Conservation (phyloP, 106 monocot species). For the Phalaenopsis equestris region DNA sequence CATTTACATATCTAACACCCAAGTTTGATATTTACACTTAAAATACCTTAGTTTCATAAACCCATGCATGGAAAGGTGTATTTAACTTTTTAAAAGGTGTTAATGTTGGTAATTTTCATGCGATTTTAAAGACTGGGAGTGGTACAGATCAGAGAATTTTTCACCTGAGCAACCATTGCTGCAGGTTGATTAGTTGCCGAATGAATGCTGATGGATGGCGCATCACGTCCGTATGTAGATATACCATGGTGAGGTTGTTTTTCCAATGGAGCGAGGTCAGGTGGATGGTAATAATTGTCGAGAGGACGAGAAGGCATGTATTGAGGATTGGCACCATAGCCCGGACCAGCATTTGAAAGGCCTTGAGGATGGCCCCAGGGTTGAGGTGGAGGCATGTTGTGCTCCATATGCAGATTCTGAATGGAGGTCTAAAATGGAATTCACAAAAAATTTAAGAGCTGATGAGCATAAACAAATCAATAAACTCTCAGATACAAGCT, state of each 20-base stretch:
- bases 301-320: slow-evolving; percentile 53
- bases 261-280: slow-evolving; percentile 46
- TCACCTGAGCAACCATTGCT: slow-evolving; percentile 43
- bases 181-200: slow-evolving; percentile 27
- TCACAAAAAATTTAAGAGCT: background rate
- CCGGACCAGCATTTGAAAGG: slow-evolving; percentile 30
- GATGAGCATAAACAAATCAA: background rate
- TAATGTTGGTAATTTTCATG: no score
- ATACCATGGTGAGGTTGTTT: slow-evolving; percentile 68
- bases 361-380: slow-evolving; percentile 67
- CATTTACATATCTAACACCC: no score
- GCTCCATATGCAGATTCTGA: slow-evolving; percentile 54
- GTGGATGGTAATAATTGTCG: slow-evolving; percentile 60
- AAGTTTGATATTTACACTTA: no score
- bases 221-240: slow-evolving; percentile 67
- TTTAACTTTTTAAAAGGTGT: no score
- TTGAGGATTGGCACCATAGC: slow-evolving; percentile 56
- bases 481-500: no score
- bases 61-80: no score
- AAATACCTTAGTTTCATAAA: no score
- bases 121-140: background rate
- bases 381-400: slow-evolving; percentile 55
- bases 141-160: background rate
- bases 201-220: slow-evolving; percentile 33
- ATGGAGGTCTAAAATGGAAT: slow-evolving; percentile 30